Conservation (phyloP, 257 asterid species). For the Solanum pennellii region DNA sequence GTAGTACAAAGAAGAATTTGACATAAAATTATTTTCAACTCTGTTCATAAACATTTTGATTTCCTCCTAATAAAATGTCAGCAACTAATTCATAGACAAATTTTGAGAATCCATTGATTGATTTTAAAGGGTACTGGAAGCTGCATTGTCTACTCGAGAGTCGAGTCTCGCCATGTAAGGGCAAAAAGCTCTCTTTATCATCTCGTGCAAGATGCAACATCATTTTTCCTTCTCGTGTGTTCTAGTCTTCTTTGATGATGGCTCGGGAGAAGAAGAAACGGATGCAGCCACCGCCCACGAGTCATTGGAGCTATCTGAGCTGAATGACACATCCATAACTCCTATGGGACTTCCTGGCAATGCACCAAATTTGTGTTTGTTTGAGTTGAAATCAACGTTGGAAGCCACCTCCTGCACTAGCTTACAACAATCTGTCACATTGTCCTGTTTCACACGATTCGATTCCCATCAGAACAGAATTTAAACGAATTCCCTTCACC, state of each 20-base stretch:
- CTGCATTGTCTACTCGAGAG: background rate
- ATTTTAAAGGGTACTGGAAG: background rate
- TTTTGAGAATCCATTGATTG: background rate
- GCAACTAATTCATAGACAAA: background rate
- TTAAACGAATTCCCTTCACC: background rate
- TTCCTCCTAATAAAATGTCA: constrained; percentile 37
- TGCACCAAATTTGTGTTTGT: constrained; percentile 46
- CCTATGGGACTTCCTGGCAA: constrained; percentile 62
- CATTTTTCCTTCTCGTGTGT: background rate
- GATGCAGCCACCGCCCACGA: constrained; percentile 33
- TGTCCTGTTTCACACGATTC: constrained; percentile 27
- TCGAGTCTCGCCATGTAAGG: background rate
- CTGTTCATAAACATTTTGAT: background rate
- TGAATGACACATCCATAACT: constrained; percentile 48
- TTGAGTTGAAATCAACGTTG: constrained; percentile 9
- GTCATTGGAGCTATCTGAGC: constrained; percentile 36
- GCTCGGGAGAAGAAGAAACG: constrained; percentile 66
- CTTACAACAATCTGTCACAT: constrained; percentile 49
- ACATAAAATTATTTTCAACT: background rate
- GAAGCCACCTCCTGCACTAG: constrained; percentile 44
- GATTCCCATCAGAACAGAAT: background rate
- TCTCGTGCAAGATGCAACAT: background rate
- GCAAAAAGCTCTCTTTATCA: background rate
- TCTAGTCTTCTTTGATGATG: constrained; percentile 38
- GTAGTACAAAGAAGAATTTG: background rate